Base-by-base conservation (phyloP, 306 rosid species). In the Casuarina glauca region DNA sequence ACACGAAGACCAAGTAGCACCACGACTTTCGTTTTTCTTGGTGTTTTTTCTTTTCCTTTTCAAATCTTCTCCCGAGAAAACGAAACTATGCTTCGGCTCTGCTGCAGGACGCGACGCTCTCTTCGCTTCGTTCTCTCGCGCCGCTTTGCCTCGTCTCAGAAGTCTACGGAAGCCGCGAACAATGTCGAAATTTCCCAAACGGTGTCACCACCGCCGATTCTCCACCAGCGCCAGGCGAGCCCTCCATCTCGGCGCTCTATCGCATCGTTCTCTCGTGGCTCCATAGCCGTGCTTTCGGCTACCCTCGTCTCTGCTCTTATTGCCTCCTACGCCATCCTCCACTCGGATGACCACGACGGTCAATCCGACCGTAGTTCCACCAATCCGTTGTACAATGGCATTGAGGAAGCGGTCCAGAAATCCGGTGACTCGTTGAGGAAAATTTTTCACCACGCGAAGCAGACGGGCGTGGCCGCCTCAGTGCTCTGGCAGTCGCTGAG, bases 401-500 rank as follows among this genome's bases (percentile, higher is more conserved):
- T 84, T 5, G 92, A 88, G 75, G 82, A 64, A 46, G 89, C 84
- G 4, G 81, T 73, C 0, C 83, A 81, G 46, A 88, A 78, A 66
- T 82, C 93, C 42, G 49, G 82, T 54, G 93, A 92, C 2, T 91
- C 92, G 1, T 62, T 76, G 68, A 79, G 83, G 68, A 83, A 73
- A 80, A 52, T 93, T 48, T 82, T 91, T 84, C 93, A 82, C 55
- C 97, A 85, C 76, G 82, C 84, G 1, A 88, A 78, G 76, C 96
- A 91, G 78, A 95, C 97, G 1, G 93, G 94, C 70, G 89, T 84
- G 6, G 93, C 97, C 20, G 93, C 96, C 46, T 80, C 97, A 17
- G 90, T 95, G 15, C 90, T 95, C 51, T 91, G 92, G 97, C 96
- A 93, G 79, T 95, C 97, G 15, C 86, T 95, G 35, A 80, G 88